These are phyloP conservation scores for Wickerhamomyces queroliae DNA, from an alignment of 805 yeast species.

Conservation along the genomic window DNA sequence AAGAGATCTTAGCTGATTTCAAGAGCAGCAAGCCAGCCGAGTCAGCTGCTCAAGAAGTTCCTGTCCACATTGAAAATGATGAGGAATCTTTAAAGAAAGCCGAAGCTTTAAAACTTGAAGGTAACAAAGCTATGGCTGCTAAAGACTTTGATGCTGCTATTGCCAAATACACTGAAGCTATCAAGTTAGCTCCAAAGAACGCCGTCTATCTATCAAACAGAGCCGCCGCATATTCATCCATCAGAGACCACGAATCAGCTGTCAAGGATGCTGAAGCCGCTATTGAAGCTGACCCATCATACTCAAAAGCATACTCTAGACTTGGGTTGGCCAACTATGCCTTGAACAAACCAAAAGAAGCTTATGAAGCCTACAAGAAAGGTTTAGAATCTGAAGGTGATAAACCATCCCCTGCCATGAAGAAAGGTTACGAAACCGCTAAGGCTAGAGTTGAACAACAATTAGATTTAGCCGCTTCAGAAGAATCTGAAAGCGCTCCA, in stretches of 20 bases:
- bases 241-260: constrained; percentile 69
- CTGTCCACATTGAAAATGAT: constrained; percentile 40
- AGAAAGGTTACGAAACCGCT: constrained; percentile 90
- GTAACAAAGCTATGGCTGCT: constrained; percentile 83
- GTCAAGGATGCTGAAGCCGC: constrained; percentile 81
- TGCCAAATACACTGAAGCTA: constrained; percentile 74
- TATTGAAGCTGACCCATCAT: constrained; percentile 67
- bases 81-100: constrained; percentile 64
- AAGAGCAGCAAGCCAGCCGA: constrained; percentile 9
- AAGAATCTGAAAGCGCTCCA: constrained; percentile 20
- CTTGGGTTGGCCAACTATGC: constrained; percentile 92
- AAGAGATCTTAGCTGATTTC: constrained; percentile 33
- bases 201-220: constrained; percentile 89
- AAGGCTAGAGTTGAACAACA: constrained; percentile 81
- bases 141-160: constrained; percentile 69
- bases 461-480: constrained; percentile 33
- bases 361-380: constrained; percentile 83
- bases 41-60: constrained; percentile 26
- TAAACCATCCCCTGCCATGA: constrained; percentile 81
- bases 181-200: constrained; percentile 60
- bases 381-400: constrained; percentile 89
- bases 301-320: constrained; percentile 92
- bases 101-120: constrained; percentile 79
- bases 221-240: constrained; percentile 92
- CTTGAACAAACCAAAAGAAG: constrained; percentile 85